A percentile compares a stretch with the other conserved stretches of the same genome.
These are phyloP conservation scores for Globisporangium acanthophoron DNA, from an alignment of 352 stramenopile species.

Conservation along the genomic window DNA sequence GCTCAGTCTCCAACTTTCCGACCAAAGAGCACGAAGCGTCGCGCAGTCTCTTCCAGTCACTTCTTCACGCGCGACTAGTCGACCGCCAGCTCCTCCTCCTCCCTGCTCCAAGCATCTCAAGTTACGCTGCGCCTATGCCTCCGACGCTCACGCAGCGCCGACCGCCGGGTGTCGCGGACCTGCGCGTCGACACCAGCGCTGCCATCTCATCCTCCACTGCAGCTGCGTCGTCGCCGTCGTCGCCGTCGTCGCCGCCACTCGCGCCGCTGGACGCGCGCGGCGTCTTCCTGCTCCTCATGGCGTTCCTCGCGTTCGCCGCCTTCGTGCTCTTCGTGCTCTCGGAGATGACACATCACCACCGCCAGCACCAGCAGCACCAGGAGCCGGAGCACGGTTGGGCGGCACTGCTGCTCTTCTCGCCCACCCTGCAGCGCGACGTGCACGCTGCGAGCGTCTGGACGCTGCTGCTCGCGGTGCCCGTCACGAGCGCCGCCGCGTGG, in stretches of 20 bases:
- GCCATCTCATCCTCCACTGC: not conserved
- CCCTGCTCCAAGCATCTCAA: no score
- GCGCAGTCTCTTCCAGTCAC: no score
- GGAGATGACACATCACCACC: constrained; percentile 40
- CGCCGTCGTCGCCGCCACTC: not conserved
- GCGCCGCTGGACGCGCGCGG: constrained; percentile 34
- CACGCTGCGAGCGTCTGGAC: constrained; percentile 34
- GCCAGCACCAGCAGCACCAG: constrained; percentile 10
- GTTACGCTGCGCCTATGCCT: no score
- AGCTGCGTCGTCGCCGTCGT: no score
- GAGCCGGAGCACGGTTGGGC: not conserved
- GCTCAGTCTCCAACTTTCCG: no score
- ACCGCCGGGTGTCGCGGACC: constrained; percentile 3
- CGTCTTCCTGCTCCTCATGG: constrained; percentile 53
- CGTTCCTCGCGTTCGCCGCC: constrained; percentile 50
- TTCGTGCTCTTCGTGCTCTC: constrained; percentile 59
- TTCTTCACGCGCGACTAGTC: no score
- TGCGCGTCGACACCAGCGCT: constrained; percentile 4
- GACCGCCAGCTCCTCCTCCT: no score
- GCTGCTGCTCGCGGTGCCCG: constrained; percentile 37
- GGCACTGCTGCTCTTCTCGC: constrained; percentile 20
- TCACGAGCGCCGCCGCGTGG: constrained; percentile 56
- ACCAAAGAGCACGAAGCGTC: no score
- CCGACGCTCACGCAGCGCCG: constrained; percentile 4
- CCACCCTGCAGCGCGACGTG: constrained; percentile 29